Percentiles rank a stretch among this genome's conserved stretches.
These are phyloP conservation scores for Colletotrichum sansevieriae DNA, from an alignment of 2,329 filamentous ascomycete species.

Conservation along the genomic window DNA sequence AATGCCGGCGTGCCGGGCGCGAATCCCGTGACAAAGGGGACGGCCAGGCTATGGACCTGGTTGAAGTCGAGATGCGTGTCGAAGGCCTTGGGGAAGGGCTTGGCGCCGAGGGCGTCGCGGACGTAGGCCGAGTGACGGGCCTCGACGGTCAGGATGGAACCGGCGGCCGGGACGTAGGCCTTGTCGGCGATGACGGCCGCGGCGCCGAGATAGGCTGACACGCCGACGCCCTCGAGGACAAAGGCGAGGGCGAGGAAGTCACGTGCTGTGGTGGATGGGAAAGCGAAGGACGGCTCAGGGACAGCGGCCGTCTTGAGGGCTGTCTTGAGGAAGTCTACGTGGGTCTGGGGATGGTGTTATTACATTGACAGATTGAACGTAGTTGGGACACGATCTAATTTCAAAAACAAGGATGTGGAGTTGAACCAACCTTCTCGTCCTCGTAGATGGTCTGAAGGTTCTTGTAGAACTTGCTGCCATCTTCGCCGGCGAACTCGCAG, in stretches of 20 bases:
- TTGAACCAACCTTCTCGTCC: slow-evolving; percentile 61
- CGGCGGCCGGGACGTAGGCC: slow-evolving; percentile 71
- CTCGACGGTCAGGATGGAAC: slow-evolving; percentile 74
- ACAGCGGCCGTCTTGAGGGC: slow-evolving; percentile 61
- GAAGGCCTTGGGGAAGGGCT: slow-evolving; percentile 70
- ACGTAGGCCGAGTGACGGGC: slow-evolving; percentile 74
- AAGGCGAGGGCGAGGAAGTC: slow-evolving; percentile 72
- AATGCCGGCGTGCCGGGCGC: slow-evolving; percentile 66
- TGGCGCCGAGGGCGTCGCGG: slow-evolving; percentile 61
- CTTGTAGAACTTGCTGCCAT: slow-evolving; percentile 62
- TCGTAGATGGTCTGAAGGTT: slow-evolving; percentile 68
- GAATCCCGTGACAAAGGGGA: slow-evolving; percentile 71
- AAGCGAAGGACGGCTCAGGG: slow-evolving; percentile 60
- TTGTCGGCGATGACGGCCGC: slow-evolving; percentile 69
- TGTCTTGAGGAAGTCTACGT: slow-evolving; percentile 68
- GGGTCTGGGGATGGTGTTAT: slow-evolving; percentile 50
- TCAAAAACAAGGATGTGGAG: background rate
- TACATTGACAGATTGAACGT: too few species aligned
- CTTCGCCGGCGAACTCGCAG: slow-evolving; percentile 61
- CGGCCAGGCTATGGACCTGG: slow-evolving; percentile 74
- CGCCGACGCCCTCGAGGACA: slow-evolving; percentile 75
- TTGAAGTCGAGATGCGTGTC: slow-evolving; percentile 70
- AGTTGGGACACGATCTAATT: too few species aligned
- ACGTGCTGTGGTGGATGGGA: slow-evolving; percentile 67
- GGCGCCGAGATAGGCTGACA: slow-evolving; percentile 74